Conservation (phyloP, 768 basidiomycete genomes). For the Cantharellus anzutake region DNA sequence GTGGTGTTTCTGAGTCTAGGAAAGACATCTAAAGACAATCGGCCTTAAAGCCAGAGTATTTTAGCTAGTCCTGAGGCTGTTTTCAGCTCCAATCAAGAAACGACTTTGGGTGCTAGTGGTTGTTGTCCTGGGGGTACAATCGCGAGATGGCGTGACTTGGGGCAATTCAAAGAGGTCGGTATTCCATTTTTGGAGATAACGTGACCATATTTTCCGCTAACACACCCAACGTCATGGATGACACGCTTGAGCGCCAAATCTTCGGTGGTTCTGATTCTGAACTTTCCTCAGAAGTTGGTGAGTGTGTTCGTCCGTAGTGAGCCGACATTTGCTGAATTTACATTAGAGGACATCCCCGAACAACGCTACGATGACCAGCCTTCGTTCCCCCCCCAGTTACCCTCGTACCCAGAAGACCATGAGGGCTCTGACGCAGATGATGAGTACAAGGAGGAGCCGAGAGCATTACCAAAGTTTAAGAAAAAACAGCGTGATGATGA, state of each 20-base stretch:
- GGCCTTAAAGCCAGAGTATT: not conserved
- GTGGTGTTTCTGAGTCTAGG: not conserved
- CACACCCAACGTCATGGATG: not conserved
- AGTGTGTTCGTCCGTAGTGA: not conserved
- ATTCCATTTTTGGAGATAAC: not conserved
- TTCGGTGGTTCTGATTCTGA: conserved; percentile 67
- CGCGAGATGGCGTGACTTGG: not conserved
- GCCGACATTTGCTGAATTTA: not conserved
- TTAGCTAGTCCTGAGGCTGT: not conserved
- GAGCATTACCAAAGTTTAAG: conserved; percentile 15
- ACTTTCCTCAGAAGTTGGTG: conserved; percentile 49
- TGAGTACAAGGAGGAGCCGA: conserved; percentile 28
- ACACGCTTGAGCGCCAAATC: conserved; percentile 41
- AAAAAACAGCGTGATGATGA: conserved; percentile 10
- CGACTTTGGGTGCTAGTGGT: not conserved
- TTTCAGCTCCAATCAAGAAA: not conserved
- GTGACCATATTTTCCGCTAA: not conserved
- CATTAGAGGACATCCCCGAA: conserved; percentile 23
- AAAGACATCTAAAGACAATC: not conserved
- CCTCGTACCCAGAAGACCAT: conserved; percentile 5
- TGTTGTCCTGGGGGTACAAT: not conserved
- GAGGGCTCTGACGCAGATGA: conserved; percentile 29
- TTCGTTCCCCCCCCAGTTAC: conserved; percentile 14
- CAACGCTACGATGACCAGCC: conserved; percentile 17
- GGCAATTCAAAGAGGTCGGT: not conserved